Conservation (phyloP, 108 stramenopile genomes). For the Pseudonitzschia delicatissima region DNA sequence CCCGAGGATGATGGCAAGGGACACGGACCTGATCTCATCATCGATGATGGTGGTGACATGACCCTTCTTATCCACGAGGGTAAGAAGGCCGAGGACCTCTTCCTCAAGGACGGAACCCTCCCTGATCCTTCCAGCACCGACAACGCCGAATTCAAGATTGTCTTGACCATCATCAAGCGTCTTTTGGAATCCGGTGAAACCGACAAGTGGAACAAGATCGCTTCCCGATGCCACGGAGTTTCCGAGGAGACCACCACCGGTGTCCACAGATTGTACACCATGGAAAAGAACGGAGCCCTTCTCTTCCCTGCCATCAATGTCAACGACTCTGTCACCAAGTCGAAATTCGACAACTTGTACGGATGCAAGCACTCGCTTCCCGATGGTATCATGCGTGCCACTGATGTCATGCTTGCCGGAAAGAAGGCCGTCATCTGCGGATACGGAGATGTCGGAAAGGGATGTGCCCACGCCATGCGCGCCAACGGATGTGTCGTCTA, state of each 20-base stretch:
- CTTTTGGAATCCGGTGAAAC: slow-evolving; percentile 93
- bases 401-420: slow-evolving; percentile 99
- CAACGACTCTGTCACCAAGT: slow-evolving; percentile 99
- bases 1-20: slow-evolving; percentile 98
- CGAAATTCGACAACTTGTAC: slow-evolving; percentile 99
- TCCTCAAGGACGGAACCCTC: slow-evolving; percentile 95
- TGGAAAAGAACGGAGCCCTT: slow-evolving; percentile 96
- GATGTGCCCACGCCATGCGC: slow-evolving; percentile 98
- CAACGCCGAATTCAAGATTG: slow-evolving; percentile 99
- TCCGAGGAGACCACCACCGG: slow-evolving; percentile 99
- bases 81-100: slow-evolving; percentile 97
- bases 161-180: slow-evolving; percentile 96
- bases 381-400: slow-evolving; percentile 99
- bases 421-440: slow-evolving; percentile 99
- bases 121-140: slow-evolving; percentile 96
- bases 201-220: slow-evolving; percentile 98
- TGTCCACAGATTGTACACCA: slow-evolving; percentile 99
- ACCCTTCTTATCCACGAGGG: slow-evolving; percentile 99
- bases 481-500: slow-evolving; percentile 97
- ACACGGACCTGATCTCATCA: slow-evolving; percentile 96
- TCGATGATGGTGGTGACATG: slow-evolving; percentile 99
- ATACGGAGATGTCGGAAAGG: slow-evolving; percentile 99
- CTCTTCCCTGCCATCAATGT: slow-evolving; percentile 99
- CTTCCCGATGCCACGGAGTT: slow-evolving; percentile 92
- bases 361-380: slow-evolving; percentile 99